These are phyloP conservation scores for Talaromyces rugulosus DNA, from an alignment of 2,329 filamentous ascomycete genomes.

Conservation along the genomic window DNA sequence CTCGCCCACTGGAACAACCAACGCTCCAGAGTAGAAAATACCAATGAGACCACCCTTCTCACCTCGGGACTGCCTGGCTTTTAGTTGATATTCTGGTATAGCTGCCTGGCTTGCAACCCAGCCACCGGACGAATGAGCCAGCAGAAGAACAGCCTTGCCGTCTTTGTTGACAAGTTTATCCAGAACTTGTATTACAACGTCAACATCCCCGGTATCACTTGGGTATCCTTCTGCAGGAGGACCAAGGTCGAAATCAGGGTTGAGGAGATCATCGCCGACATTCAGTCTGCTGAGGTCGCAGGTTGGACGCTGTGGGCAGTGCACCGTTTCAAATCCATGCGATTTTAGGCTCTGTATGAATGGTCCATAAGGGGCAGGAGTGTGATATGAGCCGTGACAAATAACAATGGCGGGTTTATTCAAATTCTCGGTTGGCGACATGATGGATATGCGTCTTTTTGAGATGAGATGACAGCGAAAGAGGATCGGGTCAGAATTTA, in stretches of 20 bases:
- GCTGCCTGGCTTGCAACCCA: constrained; percentile 31
- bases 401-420: not conserved
- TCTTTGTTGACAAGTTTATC: constrained; percentile 10
- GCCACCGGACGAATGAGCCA: constrained; percentile 32
- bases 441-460: no score
- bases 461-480: no score
- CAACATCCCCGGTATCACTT: constrained; percentile 11
- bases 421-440: no score
- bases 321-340: constrained; percentile 22
- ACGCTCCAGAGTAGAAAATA: constrained; percentile 26
- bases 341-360: constrained; percentile 20
- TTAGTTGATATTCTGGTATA: constrained; percentile 22
- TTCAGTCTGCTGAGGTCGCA: constrained; percentile 53
- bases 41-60: constrained; percentile 20
- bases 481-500: no score
- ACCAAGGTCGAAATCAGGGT: constrained; percentile 16
- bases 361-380: constrained; percentile 24
- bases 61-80: constrained; percentile 17
- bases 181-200: constrained; percentile 5
- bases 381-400: constrained; percentile 25
- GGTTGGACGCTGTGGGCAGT: constrained; percentile 32
- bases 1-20: constrained; percentile 27
- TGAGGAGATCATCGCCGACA: constrained; percentile 46
- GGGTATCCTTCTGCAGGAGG: constrained; percentile 28
- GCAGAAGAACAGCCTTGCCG: constrained; percentile 26